Percentiles rank a stretch among this genome's conserved stretches.
Evolutionary conservation across 306 rosid genomes (phyloP).

Genomic region (Vicia sativa): DNA sequence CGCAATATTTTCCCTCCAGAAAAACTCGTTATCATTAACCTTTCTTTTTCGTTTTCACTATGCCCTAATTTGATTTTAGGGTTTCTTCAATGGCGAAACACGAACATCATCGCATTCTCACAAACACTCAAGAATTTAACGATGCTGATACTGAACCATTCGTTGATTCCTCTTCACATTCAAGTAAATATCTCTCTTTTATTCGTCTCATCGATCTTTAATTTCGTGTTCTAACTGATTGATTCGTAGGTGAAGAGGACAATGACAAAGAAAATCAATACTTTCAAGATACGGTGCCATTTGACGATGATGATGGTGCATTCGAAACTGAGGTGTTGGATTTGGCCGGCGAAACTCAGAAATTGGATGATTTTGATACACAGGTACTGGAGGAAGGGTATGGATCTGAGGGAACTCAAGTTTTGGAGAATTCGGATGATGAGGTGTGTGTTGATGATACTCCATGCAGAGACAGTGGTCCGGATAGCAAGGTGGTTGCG

Average conservation of each 20-base stretch:
- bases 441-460: slow-evolving; percentile 39
- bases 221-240: not conserved
- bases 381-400: slow-evolving; percentile 55
- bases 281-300: slow-evolving; percentile 44
- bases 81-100: slow-evolving; percentile 40
- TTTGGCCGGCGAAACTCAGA: slow-evolving; percentile 48
- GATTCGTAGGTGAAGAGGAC: slow-evolving; percentile 42
- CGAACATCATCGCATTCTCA: slow-evolving; percentile 36
- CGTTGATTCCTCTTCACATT: slow-evolving; percentile 47
- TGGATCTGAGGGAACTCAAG: slow-evolving; percentile 56
- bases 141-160: slow-evolving; percentile 46
- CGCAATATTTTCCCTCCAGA: slow-evolving; percentile 69
- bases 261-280: slow-evolving; percentile 32
- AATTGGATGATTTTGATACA: slow-evolving; percentile 54
- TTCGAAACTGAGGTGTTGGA: slow-evolving; percentile 53
- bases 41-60: not conserved
- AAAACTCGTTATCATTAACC: not conserved
- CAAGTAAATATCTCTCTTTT: slow-evolving; percentile 23
- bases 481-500: slow-evolving; percentile 29
- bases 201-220: not conserved
- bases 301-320: slow-evolving; percentile 36
- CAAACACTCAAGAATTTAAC: not conserved
- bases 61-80: slow-evolving; percentile 40
- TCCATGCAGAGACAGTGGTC: slow-evolving; percentile 6
- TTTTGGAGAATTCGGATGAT: slow-evolving; percentile 49